These are phyloP conservation scores for Colletotrichum eleusines DNA, from an alignment of 2,329 filamentous ascomycete species.

Conservation along the genomic window DNA sequence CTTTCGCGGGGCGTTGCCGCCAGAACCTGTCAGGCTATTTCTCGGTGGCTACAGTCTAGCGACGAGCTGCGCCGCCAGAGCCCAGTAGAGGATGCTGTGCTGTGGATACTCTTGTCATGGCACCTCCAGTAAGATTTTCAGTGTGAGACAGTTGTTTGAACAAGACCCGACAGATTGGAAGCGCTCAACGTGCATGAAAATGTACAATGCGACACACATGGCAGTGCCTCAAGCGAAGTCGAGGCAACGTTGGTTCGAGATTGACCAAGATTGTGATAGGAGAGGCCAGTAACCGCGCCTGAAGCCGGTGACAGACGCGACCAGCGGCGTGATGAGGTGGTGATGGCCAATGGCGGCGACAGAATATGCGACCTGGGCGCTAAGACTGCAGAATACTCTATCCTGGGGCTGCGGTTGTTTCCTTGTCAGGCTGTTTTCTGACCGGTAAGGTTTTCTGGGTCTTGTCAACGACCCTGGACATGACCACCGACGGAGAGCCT, in stretches of 20 bases:
- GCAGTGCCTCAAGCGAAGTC: constrained; percentile 6
- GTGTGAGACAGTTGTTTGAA: constrained; percentile 7
- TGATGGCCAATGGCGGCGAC: constrained; percentile 37
- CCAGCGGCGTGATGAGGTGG: constrained; percentile 26
- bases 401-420: constrained; percentile 6
- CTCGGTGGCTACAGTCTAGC: not conserved
- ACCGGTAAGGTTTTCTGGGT: constrained; percentile 9
- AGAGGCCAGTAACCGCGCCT: constrained; percentile 30
- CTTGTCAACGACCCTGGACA: constrained; percentile 8
- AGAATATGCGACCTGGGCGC: constrained; percentile 39
- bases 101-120: constrained; percentile 12
- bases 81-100: constrained; percentile 4
- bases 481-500: constrained; percentile 10
- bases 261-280: constrained; percentile 1
- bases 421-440: constrained; percentile 20
- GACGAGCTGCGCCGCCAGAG: not conserved
- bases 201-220: constrained; percentile 31
- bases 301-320: constrained; percentile 34
- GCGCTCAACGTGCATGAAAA: constrained; percentile 48
- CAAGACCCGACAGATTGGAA: constrained; percentile 48
- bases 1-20: constrained; percentile 25
- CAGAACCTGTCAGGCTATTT: constrained; percentile 6
- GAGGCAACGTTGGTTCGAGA: constrained; percentile 20
- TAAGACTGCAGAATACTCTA: constrained; percentile 27
- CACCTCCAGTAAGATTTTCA: constrained; percentile 13